phyloP scores from a whole-genome alignment of 2,329 filamentous ascomycete genomes.

The Berkeleyomyces rouxiae region DNA sequence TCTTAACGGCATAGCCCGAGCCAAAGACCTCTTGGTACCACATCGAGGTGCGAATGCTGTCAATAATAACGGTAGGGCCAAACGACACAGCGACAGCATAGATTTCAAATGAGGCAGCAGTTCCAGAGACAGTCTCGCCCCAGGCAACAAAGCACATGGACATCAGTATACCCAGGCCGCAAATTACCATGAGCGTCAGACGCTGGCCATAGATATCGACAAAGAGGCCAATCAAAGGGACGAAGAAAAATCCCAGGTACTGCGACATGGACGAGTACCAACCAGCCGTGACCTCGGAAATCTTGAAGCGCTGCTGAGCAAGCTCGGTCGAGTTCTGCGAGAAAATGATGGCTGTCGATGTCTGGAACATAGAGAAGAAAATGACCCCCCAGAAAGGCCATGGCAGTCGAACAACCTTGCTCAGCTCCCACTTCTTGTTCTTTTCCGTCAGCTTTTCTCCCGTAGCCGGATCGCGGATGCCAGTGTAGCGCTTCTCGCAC shows the following conservation, averaged over 20 bases:
- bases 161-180: slow-evolving; percentile 30
- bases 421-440: slow-evolving; percentile 38
- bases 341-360: slow-evolving; percentile 37
- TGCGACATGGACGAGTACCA: slow-evolving; percentile 43
- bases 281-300: slow-evolving; percentile 36
- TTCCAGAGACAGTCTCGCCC: slow-evolving; percentile 31
- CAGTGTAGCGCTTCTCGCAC: slow-evolving; percentile 30
- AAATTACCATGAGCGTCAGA: slow-evolving; percentile 35
- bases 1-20: slow-evolving; percentile 41
- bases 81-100: slow-evolving; percentile 39
- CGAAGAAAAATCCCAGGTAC: slow-evolving; percentile 40
- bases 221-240: slow-evolving; percentile 38
- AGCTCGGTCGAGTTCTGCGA: slow-evolving; percentile 42
- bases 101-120: slow-evolving; percentile 41
- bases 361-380: slow-evolving; percentile 40
- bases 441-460: slow-evolving; percentile 43
- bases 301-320: slow-evolving; percentile 40
- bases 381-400: slow-evolving; percentile 44
- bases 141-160: slow-evolving; percentile 40
- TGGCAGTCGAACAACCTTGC: slow-evolving; percentile 38
- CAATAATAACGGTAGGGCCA: slow-evolving; percentile 42
- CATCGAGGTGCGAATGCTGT: slow-evolving; percentile 41
- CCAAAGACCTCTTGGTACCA: slow-evolving; percentile 45
- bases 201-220: slow-evolving; percentile 40
- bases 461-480: slow-evolving; percentile 36